Base-by-base conservation (phyloP, 108 stramenopile species). In the Stephanodiscus triporus region DNA sequence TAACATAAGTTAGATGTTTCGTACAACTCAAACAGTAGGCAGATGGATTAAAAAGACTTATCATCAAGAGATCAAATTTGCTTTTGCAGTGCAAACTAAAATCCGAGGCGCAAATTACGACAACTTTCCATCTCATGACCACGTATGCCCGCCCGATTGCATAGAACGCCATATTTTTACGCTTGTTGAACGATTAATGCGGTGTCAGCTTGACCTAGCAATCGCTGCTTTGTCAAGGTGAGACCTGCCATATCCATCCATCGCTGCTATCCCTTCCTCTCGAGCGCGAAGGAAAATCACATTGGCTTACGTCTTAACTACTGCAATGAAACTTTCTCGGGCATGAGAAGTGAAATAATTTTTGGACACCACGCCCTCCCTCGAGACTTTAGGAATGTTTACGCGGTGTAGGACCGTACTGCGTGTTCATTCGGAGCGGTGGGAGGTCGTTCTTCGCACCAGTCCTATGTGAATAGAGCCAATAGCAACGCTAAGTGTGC, bases 121-220 rank as follows among this genome's bases (percentile, higher is more conserved):
- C 16, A 16, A 45, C 16, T 14, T 1, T 45, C 3, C 14, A 16
- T 45, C 43, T 45, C 43, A 45, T 45, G 1, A 45, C 40, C 8
- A 20, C 1, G 9, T 26, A 27, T 54, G 1, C 24, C 32, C 5
- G 32, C 32, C 32, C 5, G 4, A 34, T 34, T 34, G 2, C 32
- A 34, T 34, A 2, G 4, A 34, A 5, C 20, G 23, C 9, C 23
- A 54, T 54, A 54, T 54, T 54, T 26, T 54, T 54, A 10, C 23
- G 53, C 4, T 2, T 32, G 56, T 34, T 6, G 2, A 56, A 4
- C 29, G 55, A 8, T 56, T 27, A 26, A 57, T 45, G 43, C 30
- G 59, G 69, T 77, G 76, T 77, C 76, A 77, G 70, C 32, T 77
- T 54, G 69, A 77, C 76, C 34, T 66, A 77, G 55, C 34, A 54